Conservation (phyloP, 108 stramenopile species). For the Parmales sp. region DNA sequence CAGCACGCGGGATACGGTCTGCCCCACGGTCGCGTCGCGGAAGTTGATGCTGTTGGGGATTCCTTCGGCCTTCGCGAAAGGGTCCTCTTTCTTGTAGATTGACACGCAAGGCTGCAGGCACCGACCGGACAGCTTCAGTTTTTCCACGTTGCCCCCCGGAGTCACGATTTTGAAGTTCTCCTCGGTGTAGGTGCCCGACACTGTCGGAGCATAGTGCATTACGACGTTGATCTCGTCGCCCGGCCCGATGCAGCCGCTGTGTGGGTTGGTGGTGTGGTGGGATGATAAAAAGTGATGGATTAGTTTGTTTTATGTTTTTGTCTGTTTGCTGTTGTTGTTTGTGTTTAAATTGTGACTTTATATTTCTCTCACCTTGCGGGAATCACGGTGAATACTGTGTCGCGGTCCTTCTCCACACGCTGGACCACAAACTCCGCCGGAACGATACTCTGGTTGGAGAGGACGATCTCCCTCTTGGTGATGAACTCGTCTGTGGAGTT, state of each 20-base stretch:
- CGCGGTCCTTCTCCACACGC: constrained; percentile 35
- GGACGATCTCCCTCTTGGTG: constrained; percentile 17
- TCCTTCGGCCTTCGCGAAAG: constrained; percentile 12
- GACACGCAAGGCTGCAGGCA: constrained; percentile 23
- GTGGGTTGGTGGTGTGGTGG: too few species aligned
- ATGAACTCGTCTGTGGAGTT: constrained; percentile 2
- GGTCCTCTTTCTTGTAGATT: constrained; percentile 35
- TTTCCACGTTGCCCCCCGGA: constrained; percentile 32
- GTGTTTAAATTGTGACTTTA: too few species aligned
- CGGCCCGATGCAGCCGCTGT: constrained; percentile 22
- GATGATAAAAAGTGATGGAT: too few species aligned
- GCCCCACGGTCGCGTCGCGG: constrained; percentile 31
- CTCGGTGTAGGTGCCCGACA: constrained; percentile 27
- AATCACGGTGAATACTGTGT: constrained; percentile 39
- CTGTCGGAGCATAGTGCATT: constrained; percentile 21
- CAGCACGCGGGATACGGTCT: constrained; percentile 12
- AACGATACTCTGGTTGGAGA: constrained; percentile 40
- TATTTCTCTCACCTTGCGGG: too few species aligned
- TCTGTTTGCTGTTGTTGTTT: too few species aligned
- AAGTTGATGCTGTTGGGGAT: constrained; percentile 38
- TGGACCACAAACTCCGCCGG: constrained; percentile 30
- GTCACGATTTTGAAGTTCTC: constrained; percentile 39
- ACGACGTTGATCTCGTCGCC: constrained; percentile 19
- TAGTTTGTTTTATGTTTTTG: too few species aligned
- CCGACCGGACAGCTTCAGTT: constrained; percentile 14